A percentile compares a stretch with the other conserved stretches of the same genome.
These are phyloP conservation scores for Plasmodium gallinaceum DNA, from an alignment of 169 alveolate species.

Conservation along the genomic window DNA sequence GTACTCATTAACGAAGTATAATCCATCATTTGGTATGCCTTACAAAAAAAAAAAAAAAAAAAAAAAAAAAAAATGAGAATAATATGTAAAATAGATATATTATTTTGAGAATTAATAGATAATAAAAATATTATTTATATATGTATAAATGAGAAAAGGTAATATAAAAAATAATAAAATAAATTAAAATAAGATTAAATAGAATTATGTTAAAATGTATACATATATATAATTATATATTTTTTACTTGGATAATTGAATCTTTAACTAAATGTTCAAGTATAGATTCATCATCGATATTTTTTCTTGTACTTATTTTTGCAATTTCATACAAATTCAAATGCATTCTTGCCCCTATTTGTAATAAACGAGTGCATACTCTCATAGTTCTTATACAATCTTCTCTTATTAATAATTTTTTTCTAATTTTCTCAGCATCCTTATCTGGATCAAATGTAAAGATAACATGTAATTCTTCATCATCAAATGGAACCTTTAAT, in stretches of 20 bases:
- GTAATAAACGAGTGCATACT: constrained; percentile 90
- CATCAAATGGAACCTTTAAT: constrained; percentile 87
- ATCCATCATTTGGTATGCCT: constrained; percentile 80
- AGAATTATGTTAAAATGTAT: neutral
- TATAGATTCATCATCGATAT: constrained; percentile 90
- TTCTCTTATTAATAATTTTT: constrained; percentile 88
- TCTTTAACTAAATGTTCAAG: constrained; percentile 86
- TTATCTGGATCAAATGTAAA: constrained; percentile 91
- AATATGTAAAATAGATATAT: neutral
- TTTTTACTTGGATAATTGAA: constrained; percentile 80
- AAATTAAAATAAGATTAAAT: neutral
- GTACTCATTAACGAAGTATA: constrained; percentile 80
- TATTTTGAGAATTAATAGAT: neutral
- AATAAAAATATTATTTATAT: too few relatives aligned
- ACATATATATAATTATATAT: neutral
- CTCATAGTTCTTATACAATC: constrained; percentile 93
- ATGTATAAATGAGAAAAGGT: neutral
- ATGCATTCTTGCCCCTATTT: constrained; percentile 91
- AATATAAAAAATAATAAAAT: neutral
- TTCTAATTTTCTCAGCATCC: constrained; percentile 91
- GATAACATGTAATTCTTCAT: constrained; percentile 87
- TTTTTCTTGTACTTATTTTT: constrained; percentile 87
- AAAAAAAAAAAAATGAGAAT: neutral
- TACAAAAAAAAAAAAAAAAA: constrained; percentile 5
- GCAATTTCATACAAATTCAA: constrained; percentile 91